Base-by-base conservation (phyloP, 164 flowering plant genomes). In the Hamamelis virginiana region DNA sequence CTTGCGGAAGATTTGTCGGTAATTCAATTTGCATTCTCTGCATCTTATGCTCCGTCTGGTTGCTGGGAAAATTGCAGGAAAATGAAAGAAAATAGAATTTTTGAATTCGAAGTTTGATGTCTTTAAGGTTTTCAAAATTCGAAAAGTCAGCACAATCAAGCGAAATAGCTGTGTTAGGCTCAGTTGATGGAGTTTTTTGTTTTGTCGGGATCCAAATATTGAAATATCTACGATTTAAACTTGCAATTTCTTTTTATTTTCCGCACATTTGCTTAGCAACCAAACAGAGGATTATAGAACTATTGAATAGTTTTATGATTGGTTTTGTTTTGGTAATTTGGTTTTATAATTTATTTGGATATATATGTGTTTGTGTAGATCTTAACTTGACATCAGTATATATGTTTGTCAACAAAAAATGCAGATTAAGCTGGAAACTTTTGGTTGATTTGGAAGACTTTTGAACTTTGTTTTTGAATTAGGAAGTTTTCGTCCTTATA, bases 371-470 rank as follows among this genome's bases (percentile, higher is more conserved):
- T 46, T 46, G 4, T 38, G 13, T 48, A 15, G 48, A 48, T 69
- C 48, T 33, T 45, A n/a, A 41, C 9, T 47, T 46, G 22, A 38
- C 46, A 14, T 38, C 55, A 25, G 43, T 19, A n/a, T 65, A 1
- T 67, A 1, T 45, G 21, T 56, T 51, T 33, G 25, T 50, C 18
- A 28, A 8, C 33, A 14, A 48, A 60, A 15, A 13, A 15, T 70
- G 74, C 65, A 72, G 74, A 68, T 66, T 69, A 63, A 27, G 55
- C 64, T 46, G 15, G 60, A 41, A 57, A 48, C 9, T 43, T 57
- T 57, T 44, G 13, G 8, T 59, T 28, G n/a, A 26, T 10, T 1
- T 4, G 4, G 5, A 52, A 41, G 6, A 28, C 11, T 1, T 16
- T 51, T 38, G 18, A 45, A 27, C 18, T 51, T 56, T 46, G 72